phyloP scores from a whole-genome alignment of 2,329 filamentous ascomycete species.

The Colletotrichum lindemuthianum region DNA sequence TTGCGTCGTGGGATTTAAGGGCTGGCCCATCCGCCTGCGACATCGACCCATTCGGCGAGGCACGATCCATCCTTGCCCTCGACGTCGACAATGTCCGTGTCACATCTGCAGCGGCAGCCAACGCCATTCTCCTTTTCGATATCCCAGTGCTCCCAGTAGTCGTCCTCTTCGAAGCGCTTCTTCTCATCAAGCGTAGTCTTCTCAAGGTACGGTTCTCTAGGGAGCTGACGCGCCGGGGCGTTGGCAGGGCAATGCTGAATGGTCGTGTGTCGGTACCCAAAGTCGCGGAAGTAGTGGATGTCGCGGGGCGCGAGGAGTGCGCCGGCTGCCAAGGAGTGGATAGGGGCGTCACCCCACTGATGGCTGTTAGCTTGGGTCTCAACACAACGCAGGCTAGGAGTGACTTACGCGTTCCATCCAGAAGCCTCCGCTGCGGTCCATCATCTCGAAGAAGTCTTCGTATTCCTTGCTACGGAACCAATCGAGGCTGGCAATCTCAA shows the following conservation, averaged over 20 bases:
- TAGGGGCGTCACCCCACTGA: conserved; percentile 98
- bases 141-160: conserved; percentile 94
- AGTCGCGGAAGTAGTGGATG: conserved; percentile 98
- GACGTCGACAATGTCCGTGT: conserved; percentile 96
- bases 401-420: conserved; percentile 92
- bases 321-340: conserved; percentile 95
- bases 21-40: conserved; percentile 89
- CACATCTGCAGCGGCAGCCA: conserved; percentile 94
- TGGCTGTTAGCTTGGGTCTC: conserved; percentile 47
- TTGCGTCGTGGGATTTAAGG: conserved; percentile 43
- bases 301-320: conserved; percentile 83
- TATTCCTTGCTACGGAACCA: conserved; percentile 99
- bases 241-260: conserved; percentile 99
- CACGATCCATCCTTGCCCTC: conserved; percentile 98
- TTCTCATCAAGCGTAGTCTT: conserved; percentile 83
- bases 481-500: conserved; percentile 93
- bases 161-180: conserved; percentile 89
- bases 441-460: conserved; percentile 98
- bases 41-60: conserved; percentile 94
- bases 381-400: not conserved
- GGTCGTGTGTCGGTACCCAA: conserved; percentile 97
- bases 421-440: conserved; percentile 97
- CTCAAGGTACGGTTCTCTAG: conserved; percentile 83
- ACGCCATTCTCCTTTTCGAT: conserved; percentile 93
- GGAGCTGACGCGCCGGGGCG: conserved; percentile 86